A percentile compares a stretch with the other conserved stretches of the same genome.
These are phyloP conservation scores for Apiospora saccharicola DNA, from an alignment of 2,329 filamentous ascomycete species.

Conservation along the genomic window DNA sequence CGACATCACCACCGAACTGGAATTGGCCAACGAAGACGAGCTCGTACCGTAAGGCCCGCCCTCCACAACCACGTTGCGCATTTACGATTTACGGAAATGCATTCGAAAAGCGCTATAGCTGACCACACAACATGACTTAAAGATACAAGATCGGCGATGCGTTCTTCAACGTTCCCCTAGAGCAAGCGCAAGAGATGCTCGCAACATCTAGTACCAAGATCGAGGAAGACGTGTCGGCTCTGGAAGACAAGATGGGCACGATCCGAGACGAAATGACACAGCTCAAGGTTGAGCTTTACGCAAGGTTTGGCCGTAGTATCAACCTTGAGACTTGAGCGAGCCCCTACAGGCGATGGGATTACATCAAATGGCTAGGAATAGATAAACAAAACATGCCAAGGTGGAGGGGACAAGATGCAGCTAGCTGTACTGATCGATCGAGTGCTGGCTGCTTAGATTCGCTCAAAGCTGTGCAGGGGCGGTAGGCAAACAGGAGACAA, in stretches of 20 bases:
- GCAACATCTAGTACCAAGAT: constrained; percentile 73
- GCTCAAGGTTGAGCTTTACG: constrained; percentile 92
- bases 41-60: constrained; percentile 74
- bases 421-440: not conserved
- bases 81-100: not conserved
- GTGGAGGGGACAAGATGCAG: not conserved
- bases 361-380: not conserved
- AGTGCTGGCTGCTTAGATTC: not conserved
- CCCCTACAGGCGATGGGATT: not conserved
- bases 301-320: constrained; percentile 94
- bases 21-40: constrained; percentile 95
- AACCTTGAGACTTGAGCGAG: constrained; percentile 82
- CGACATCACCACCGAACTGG: constrained; percentile 88
- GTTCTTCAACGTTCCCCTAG: constrained; percentile 85
- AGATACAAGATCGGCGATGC: constrained; percentile 98
- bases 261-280: constrained; percentile 87
- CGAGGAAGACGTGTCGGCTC: constrained; percentile 75
- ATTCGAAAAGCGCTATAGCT: constrained; percentile 21
- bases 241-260: constrained; percentile 79
- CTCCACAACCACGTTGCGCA: not conserved
- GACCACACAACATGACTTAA: constrained; percentile 17
- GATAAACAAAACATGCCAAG: constrained; percentile 1
- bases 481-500: not conserved
- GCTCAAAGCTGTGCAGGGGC: not conserved
- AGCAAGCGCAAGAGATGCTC: constrained; percentile 88